These are phyloP conservation scores for Sporothrix pseudoabietina DNA, from an alignment of 2,329 filamentous ascomycete species.

Conservation along the genomic window DNA sequence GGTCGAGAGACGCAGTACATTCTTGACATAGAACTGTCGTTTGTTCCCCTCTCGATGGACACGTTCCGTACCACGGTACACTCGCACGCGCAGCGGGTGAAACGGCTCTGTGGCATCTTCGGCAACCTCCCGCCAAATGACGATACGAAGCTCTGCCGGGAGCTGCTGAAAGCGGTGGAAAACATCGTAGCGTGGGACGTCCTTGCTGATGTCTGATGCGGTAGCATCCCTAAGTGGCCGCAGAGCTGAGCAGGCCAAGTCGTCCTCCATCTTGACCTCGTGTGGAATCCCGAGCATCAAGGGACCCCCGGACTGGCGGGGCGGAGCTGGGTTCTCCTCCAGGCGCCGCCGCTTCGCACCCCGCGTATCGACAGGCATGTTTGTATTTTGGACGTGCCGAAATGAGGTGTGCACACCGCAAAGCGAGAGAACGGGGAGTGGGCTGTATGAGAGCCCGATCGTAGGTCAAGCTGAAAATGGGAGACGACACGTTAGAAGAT, in stretches of 20 bases:
- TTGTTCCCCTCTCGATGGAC: neutral
- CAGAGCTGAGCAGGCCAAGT: neutral
- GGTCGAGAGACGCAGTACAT: slow-evolving; percentile 29
- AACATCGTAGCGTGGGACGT: neutral
- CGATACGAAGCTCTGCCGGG: slow-evolving; percentile 33
- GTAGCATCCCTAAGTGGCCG: neutral
- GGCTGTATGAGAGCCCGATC: too few species aligned
- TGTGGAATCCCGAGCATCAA: neutral
- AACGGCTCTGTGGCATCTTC: slow-evolving; percentile 19
- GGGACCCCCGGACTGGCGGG: neutral
- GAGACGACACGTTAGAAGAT: too few species aligned
- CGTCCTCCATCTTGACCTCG: neutral
- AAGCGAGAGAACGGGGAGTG: too few species aligned
- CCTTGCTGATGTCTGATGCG: neutral
- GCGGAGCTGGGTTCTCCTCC: neutral
- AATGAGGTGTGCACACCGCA: neutral
- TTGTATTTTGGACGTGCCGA: neutral
- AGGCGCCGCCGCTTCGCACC: slow-evolving; percentile 4
- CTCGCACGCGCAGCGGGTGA: slow-evolving; percentile 34
- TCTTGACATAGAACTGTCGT: neutral
- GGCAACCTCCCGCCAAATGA: slow-evolving; percentile 30
- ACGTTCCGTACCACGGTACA: slow-evolving; percentile 32
- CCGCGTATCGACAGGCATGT: neutral
- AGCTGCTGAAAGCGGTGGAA: slow-evolving; percentile 30
- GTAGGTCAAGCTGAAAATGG: too few species aligned